These are phyloP conservation scores for Acorus calamus DNA, from an alignment of 106 monocot species.

Conservation along the genomic window DNA sequence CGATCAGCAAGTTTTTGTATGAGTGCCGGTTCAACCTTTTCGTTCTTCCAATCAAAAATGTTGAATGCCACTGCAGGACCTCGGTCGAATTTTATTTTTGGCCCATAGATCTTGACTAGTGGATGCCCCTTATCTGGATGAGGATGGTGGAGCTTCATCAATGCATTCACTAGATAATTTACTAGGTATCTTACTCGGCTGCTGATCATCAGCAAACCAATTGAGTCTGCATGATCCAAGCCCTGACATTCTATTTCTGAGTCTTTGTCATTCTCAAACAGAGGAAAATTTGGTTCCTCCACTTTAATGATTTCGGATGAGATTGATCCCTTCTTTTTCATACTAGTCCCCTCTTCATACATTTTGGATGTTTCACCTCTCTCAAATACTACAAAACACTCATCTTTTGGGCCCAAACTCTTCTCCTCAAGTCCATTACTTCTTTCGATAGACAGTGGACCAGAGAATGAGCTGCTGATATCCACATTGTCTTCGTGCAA, in stretches of 20 bases:
- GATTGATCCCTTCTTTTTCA: background rate
- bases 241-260: slow-evolving; percentile 37
- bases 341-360: background rate
- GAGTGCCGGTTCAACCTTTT: slow-evolving; percentile 54
- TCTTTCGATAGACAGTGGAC: slow-evolving; percentile 19
- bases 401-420: background rate
- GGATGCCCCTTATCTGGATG: slow-evolving; percentile 24
- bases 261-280: background rate
- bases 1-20: slow-evolving; percentile 85
- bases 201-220: slow-evolving; percentile 48
- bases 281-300: background rate
- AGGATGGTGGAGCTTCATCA: slow-evolving; percentile 60
- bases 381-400: slow-evolving; percentile 4
- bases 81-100: slow-evolving; percentile 57
- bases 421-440: background rate
- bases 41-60: slow-evolving; percentile 83
- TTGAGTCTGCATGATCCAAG: slow-evolving; percentile 65
- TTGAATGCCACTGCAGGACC: slow-evolving; percentile 75
- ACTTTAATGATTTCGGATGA: slow-evolving; percentile 18
- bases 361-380: slow-evolving; percentile 10
- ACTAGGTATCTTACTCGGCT: slow-evolving; percentile 54
- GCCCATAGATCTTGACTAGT: slow-evolving; percentile 63
- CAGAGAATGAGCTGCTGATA: slow-evolving; percentile 26
- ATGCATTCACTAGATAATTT: slow-evolving; percentile 64
- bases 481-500: slow-evolving; percentile 18